A percentile compares a stretch with the other conserved stretches of the same genome.
Evolutionary conservation across 805 yeast genomes (phyloP).

Genomic region (Cyberlindnera xishuangbannaensis): DNA sequence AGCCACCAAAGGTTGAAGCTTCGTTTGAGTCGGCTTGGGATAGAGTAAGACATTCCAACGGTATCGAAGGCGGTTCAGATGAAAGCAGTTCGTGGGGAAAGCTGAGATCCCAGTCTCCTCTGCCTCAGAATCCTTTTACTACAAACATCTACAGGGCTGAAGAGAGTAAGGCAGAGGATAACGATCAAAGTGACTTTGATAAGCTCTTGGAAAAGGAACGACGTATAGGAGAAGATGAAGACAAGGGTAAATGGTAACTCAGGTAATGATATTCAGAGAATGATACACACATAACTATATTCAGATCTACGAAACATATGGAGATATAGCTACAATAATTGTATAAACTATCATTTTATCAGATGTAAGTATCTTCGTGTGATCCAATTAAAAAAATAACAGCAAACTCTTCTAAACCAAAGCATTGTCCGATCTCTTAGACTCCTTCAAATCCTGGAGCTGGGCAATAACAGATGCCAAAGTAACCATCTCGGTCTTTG

Average conservation of each 20-base stretch:
- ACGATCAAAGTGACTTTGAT: slow-evolving; percentile 19
- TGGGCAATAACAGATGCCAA: slow-evolving; percentile 68
- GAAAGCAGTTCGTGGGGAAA: slow-evolving; percentile 23
- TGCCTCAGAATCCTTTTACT: slow-evolving; percentile 10
- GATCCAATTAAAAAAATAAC: no score
- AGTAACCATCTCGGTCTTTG: slow-evolving; percentile 78
- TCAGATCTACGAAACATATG: no score
- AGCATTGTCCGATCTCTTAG: slow-evolving; percentile 68
- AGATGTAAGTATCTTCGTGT: no score
- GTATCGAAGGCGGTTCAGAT: slow-evolving; percentile 2
- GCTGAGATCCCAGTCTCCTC: slow-evolving; percentile 18
- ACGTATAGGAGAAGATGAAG: slow-evolving; percentile 14
- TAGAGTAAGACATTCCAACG: slow-evolving; percentile 28
- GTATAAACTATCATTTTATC: no score
- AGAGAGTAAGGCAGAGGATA: background rate
- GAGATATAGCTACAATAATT: no score
- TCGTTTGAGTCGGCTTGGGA: slow-evolving; percentile 32
- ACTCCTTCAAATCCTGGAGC: slow-evolving; percentile 60
- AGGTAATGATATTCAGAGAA: no score
- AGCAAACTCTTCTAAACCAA: slow-evolving; percentile 20
- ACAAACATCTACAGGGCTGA: slow-evolving; percentile 11
- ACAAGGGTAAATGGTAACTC: no score
- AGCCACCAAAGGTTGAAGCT: no score
- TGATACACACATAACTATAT: background rate
- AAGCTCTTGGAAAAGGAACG: slow-evolving; percentile 23